Conservation (phyloP, 2,329 filamentous ascomycete genomes). For the Monosporascus sp. region DNA sequence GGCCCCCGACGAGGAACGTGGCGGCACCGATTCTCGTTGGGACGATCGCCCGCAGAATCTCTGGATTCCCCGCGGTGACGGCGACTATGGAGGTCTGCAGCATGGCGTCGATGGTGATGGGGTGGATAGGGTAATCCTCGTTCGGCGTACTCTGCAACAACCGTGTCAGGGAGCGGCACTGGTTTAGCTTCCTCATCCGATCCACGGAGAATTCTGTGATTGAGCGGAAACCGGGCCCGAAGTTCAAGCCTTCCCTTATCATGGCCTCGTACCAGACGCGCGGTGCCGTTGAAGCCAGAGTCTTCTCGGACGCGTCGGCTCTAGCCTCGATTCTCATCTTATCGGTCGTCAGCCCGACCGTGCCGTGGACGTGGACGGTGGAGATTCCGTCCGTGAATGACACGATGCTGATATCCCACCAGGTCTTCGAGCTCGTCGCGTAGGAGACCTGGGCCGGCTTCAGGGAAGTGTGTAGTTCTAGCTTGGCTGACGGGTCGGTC, state of each 20-base stretch:
- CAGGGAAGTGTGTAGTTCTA: slow-evolving; percentile 4
- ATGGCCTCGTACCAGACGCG: slow-evolving; percentile 12
- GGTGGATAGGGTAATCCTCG: slow-evolving; percentile 4
- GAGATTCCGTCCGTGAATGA: neutral
- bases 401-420: slow-evolving; percentile 8
- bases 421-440: neutral
- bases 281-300: slow-evolving; percentile 4
- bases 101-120: slow-evolving; percentile 7
- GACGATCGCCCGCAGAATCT: slow-evolving; percentile 3
- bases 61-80: slow-evolving; percentile 1
- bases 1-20: neutral
- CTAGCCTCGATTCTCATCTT: neutral
- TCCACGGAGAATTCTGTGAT: slow-evolving; percentile 4
- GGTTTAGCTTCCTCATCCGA: neutral
- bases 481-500: neutral
- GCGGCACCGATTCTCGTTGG: slow-evolving; percentile 4
- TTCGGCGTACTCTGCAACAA: slow-evolving; percentile 1
- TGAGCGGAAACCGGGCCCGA: slow-evolving; percentile 4
- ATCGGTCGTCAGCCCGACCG: neutral
- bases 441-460: slow-evolving; percentile 1
- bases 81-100: slow-evolving; percentile 3
- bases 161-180: slow-evolving; percentile 1
- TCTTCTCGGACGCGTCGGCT: neutral
- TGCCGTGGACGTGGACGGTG: slow-evolving; percentile 3
- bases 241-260: slow-evolving; percentile 7